Base-by-base conservation (phyloP, 371 early-diverging fungal species). In the Zopfochytrium polystomum region DNA sequence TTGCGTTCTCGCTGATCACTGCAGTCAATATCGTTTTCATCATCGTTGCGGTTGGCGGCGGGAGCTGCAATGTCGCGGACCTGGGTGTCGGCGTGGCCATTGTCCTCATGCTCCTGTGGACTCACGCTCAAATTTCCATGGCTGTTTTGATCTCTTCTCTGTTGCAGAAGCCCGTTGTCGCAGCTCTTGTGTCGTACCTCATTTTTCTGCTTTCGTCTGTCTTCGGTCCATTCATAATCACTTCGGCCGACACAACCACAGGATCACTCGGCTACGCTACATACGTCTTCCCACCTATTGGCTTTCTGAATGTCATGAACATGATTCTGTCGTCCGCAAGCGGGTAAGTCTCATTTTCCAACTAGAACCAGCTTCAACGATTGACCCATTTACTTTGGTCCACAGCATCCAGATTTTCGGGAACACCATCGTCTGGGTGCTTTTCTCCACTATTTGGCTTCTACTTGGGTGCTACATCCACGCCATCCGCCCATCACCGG, bases 391-490 rank as follows among this genome's bases (percentile, higher is more conserved):
- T 43, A 59, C 53, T 6, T 20, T 13, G 50, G 44, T 30, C 48
- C 32, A 49, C 29, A 18, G 18, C 44, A 31, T 22, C 7, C 49
- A n/a, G 2, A 27, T 64, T 45, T 9, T 32, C 27, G 38, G 30
- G 13, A 64, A 55, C 35, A 22, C 51, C 9, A 47, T 32, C 34
- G 26, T 62, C 22, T 45, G 35, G 49, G n/a, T 64, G 29, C 25
- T 58, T 0, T 51, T 15, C 43, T 38, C 44, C 20, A 53, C 52
- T 6, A 3, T 46, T 13, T 52, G 34, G 20, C 62, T 32, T 15
- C 54, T 67, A 1, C 7, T 67, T 25, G 67, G 67, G 15, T 62
- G 62, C 52, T 67, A 67, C 49, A 49, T 67, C 13, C 67, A 67
- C 33, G 67, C 67, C 29, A 50, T 67, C 42, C 61, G 62, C 5